Percentiles rank a stretch among this genome's conserved stretches.
phyloP scores from a whole-genome alignment of 2,329 filamentous ascomycete species.

The Fusarium sp. region DNA sequence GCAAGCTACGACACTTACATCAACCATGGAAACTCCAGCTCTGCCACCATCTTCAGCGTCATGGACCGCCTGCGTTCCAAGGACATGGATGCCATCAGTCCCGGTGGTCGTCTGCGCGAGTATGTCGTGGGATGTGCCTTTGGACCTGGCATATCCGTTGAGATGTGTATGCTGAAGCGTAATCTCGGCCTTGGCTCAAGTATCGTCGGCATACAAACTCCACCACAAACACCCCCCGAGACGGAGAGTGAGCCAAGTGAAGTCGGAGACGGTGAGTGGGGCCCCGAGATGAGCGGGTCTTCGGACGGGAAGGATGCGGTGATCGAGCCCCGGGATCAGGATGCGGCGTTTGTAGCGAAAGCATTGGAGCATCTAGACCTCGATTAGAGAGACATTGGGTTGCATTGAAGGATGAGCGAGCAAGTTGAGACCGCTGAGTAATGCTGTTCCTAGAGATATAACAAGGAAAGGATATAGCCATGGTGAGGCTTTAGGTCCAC shows the following conservation, averaged over 20 bases:
- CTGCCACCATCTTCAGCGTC: constrained; percentile 73
- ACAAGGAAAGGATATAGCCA: not conserved
- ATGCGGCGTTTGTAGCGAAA: constrained; percentile 35
- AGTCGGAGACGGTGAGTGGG: constrained; percentile 51
- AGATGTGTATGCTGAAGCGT: constrained; percentile 71
- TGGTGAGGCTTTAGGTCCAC: not conserved
- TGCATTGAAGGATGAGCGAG: not conserved
- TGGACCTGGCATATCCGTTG: constrained; percentile 71
- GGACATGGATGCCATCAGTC: constrained; percentile 66
- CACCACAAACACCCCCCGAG: constrained; percentile 64
- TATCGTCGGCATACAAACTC: constrained; percentile 56
- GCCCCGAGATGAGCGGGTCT: constrained; percentile 24
- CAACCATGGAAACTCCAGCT: constrained; percentile 72
- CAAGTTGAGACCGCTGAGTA: not conserved
- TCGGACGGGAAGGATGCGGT: constrained; percentile 18
- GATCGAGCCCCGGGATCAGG: constrained; percentile 19
- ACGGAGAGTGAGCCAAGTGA: constrained; percentile 61
- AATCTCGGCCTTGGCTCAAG: constrained; percentile 29
- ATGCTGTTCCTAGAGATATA: not conserved
- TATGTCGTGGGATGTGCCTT: constrained; percentile 73
- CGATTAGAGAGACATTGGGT: constrained; percentile 32
- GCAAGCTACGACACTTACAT: constrained; percentile 75
- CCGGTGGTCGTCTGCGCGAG: constrained; percentile 58
- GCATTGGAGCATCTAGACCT: constrained; percentile 40
- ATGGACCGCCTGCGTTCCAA: constrained; percentile 66